A percentile compares a stretch with the other conserved stretches of the same genome.
phyloP scores from a whole-genome alignment of 78 protist species.

The Chrysochromulina tobinii region DNA sequence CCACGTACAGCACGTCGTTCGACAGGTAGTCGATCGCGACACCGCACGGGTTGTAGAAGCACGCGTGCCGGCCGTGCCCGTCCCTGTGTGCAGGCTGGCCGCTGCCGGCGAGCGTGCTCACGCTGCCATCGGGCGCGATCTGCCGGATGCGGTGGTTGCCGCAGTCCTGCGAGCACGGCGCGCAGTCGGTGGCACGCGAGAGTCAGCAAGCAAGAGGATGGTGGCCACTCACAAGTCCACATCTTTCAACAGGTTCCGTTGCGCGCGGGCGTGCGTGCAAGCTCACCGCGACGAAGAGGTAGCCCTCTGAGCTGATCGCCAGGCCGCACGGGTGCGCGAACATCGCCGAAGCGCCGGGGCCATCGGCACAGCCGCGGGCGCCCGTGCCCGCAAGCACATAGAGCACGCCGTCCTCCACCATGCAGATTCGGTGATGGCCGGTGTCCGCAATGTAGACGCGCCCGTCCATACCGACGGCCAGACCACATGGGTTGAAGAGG shows the following conservation, averaged over 20 bases:
- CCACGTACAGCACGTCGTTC: slow-evolving; percentile 5
- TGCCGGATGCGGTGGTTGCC: slow-evolving; percentile 5
- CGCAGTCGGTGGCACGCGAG: no score
- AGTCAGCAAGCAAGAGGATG: no score
- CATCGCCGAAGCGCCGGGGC: neutral
- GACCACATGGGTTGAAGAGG: slow-evolving; percentile 14
- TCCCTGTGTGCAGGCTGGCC: neutral
- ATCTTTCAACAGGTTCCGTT: no score
- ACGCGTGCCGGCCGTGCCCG: neutral
- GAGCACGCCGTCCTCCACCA: neutral
- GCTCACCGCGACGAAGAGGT: neutral
- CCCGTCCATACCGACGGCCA: neutral
- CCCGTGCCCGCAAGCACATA: neutral
- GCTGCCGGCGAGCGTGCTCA: neutral
- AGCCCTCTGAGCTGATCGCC: neutral
- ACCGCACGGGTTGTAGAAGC: slow-evolving; percentile 11
- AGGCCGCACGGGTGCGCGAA: neutral
- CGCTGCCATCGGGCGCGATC: neutral
- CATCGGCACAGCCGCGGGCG: neutral
- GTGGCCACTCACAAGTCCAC: no score
- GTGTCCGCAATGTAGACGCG: neutral
- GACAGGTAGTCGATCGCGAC: neutral
- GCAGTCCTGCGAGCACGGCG: neutral
- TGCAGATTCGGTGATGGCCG: neutral
- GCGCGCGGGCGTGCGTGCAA: no score